Evolutionary conservation across 805 yeast genomes (phyloP).

Genomic region (Yarrowia sp.): DNA sequence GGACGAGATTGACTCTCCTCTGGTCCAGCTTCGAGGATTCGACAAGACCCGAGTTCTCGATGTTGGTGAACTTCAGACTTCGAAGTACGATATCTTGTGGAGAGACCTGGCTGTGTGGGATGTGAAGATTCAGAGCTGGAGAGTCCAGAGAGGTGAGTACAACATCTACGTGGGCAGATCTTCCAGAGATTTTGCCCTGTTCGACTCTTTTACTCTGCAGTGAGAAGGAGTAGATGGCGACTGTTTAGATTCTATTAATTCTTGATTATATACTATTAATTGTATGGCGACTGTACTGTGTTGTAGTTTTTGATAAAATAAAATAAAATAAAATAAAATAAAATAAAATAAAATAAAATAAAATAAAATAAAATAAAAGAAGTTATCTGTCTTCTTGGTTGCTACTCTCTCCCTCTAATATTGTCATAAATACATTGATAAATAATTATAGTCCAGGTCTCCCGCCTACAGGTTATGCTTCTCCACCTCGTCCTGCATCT

Average conservation of each 20-base stretch:
- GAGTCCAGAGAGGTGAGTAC: slow-evolving; percentile 63
- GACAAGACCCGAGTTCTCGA: slow-evolving; percentile 60
- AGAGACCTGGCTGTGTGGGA: slow-evolving; percentile 67
- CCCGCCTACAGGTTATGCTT: slow-evolving; percentile 2
- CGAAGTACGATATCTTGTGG: slow-evolving; percentile 55
- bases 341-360: too few relatives aligned
- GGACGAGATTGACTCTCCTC: slow-evolving; percentile 58
- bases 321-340: too few relatives aligned
- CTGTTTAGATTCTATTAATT: background rate
- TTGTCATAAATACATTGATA: slow-evolving; percentile 16
- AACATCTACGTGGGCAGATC: slow-evolving; percentile 58
- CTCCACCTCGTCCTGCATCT: slow-evolving; percentile 36
- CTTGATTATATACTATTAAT: too few relatives aligned
- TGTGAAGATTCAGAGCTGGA: slow-evolving; percentile 62
- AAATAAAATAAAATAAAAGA: too few relatives aligned
- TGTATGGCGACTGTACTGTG: too few relatives aligned
- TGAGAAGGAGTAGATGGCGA: background rate
- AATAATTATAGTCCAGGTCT: background rate
- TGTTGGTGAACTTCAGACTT: slow-evolving; percentile 50
- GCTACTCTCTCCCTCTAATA: too few relatives aligned
- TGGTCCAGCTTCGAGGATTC: slow-evolving; percentile 61
- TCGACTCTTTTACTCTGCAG: slow-evolving; percentile 2
- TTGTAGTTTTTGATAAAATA: too few relatives aligned
- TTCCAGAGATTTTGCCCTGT: slow-evolving; percentile 40
- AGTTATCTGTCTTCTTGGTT: too few relatives aligned